Percentiles rank a stretch among this genome's conserved stretches.
phyloP scores from a whole-genome alignment of 306 rosid species.

The Rosa persica region DNA sequence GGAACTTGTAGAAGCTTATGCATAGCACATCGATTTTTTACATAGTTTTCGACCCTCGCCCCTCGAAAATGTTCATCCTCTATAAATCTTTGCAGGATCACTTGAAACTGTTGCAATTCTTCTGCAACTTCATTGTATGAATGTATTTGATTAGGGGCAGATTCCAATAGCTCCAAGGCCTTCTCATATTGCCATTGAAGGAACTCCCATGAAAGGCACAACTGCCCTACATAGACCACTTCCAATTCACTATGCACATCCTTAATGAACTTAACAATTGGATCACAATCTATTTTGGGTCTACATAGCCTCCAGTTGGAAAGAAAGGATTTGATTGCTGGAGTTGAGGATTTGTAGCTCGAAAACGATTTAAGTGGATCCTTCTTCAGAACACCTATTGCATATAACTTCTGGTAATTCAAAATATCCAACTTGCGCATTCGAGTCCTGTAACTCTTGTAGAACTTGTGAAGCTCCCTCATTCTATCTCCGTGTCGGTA shows the following conservation, averaged over 20 bases:
- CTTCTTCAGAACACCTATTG: conserved; percentile 67
- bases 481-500: conserved; percentile 41
- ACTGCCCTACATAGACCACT: conserved; percentile 80
- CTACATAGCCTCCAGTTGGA: conserved; percentile 39
- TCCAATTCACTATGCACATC: conserved; percentile 71
- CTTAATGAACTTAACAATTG: conserved; percentile 45
- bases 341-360: conserved; percentile 32
- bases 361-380: conserved; percentile 59
- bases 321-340: conserved; percentile 42
- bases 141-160: conserved; percentile 25
- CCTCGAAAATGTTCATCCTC: conserved; percentile 80
- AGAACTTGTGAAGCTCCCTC: conserved; percentile 74
- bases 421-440: conserved; percentile 92
- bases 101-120: conserved; percentile 79
- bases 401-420: conserved; percentile 86
- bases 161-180: conserved; percentile 50
- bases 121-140: conserved; percentile 63
- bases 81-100: conserved; percentile 60
- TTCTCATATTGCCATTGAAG: conserved; percentile 84
- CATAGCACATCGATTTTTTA: conserved; percentile 59
- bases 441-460: conserved; percentile 67
- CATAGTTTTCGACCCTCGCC: conserved; percentile 64
- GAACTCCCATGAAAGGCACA: conserved; percentile 95
- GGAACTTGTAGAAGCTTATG: conserved; percentile 81
- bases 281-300: conserved; percentile 51